Conservation (phyloP, 208 protist species). For the Porcisia hertigi region DNA sequence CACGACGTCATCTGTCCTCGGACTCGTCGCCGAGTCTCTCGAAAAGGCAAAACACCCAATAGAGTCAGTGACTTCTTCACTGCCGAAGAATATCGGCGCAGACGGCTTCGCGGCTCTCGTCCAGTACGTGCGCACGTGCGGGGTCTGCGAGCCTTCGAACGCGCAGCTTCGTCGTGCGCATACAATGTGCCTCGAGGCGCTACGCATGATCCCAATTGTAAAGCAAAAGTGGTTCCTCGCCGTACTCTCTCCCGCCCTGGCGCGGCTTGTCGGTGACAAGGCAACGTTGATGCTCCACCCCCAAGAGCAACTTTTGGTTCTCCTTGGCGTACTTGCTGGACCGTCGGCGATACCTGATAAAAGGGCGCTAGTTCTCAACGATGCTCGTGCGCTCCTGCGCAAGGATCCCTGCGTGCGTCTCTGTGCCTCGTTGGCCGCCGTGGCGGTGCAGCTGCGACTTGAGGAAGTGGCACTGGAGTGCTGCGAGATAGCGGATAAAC, state of each 20-base stretch:
- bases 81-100: neutral
- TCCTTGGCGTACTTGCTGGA: conserved; percentile 54
- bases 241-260: conserved; percentile 54
- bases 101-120: conserved; percentile 13
- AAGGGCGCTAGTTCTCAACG: conserved; percentile 43
- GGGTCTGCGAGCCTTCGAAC: conserved; percentile 40
- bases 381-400: conserved; percentile 51
- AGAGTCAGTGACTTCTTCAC: neutral
- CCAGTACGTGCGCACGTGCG: conserved; percentile 22
- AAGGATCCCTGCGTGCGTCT: conserved; percentile 76
- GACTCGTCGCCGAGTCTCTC: conserved; percentile 17
- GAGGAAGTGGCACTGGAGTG: conserved; percentile 70
- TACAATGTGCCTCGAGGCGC: conserved; percentile 53
- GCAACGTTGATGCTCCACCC: conserved; percentile 30
- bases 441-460: conserved; percentile 53
- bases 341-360: conserved; percentile 45
- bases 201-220: conserved; percentile 41
- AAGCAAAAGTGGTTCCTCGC: conserved; percentile 54
- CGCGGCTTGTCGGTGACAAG: conserved; percentile 51
- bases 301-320: conserved; percentile 75
- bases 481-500: conserved; percentile 64
- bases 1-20: conserved; percentile 17
- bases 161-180: conserved; percentile 51
- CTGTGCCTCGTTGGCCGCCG: conserved; percentile 63
- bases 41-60: neutral